phyloP scores from a whole-genome alignment of 169 alveolate genomes.

The Blepharisma undulans region DNA sequence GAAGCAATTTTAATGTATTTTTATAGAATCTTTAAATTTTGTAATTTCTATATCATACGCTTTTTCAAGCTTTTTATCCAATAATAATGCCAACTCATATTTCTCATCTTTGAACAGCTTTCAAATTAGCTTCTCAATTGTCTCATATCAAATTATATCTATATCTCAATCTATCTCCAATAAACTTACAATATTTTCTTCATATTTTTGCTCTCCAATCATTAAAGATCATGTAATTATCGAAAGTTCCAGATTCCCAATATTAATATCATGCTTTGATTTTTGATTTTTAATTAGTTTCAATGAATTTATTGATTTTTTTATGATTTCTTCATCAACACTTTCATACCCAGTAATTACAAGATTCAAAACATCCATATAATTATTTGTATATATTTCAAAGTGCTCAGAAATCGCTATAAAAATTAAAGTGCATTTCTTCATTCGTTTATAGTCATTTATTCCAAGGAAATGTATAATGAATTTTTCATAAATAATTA shows the following conservation, averaged over 20 bases:
- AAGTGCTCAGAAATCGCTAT: background rate
- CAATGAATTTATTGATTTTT: background rate
- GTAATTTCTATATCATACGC: background rate
- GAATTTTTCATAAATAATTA: background rate
- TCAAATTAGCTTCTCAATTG: background rate
- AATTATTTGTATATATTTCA: background rate
- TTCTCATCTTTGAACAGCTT: background rate
- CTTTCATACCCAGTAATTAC: background rate
- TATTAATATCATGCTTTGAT: background rate
- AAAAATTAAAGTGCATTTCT: background rate
- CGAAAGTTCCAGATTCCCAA: background rate
- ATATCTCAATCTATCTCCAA: background rate
- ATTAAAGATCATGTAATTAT: background rate
- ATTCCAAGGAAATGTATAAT: background rate
- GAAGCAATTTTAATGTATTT: no score
- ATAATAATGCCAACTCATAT: background rate
- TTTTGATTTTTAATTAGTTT: background rate
- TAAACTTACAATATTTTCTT: background rate
- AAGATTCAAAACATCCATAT: background rate
- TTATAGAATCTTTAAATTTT: no score
- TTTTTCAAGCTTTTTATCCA: background rate
- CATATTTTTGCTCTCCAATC: background rate
- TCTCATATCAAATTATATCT: background rate
- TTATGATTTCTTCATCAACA: background rate
- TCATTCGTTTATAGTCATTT: background rate